Conservation (phyloP, 768 basidiomycete genomes). For the Termitomyces sp. region DNA sequence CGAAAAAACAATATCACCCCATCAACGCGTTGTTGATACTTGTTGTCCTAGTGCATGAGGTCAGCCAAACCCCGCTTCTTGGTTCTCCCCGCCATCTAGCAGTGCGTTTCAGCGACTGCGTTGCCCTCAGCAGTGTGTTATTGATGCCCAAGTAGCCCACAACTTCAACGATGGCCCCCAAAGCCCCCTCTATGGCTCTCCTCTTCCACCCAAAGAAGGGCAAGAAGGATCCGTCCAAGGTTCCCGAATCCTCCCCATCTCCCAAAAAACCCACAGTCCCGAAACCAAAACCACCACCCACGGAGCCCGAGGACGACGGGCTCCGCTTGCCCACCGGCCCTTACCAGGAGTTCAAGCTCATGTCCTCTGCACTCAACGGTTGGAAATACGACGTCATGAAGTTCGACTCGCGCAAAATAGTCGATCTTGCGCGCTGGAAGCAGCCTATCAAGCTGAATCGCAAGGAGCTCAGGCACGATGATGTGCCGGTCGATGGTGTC, state of each 20-base stretch:
- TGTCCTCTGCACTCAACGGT: conserved; percentile 76
- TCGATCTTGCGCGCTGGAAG: conserved; percentile 69
- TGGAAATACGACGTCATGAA: conserved; percentile 96
- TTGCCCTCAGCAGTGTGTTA: conserved; percentile 9
- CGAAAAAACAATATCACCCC: background rate
- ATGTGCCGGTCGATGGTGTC: conserved; percentile 27
- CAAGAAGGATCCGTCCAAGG: conserved; percentile 31
- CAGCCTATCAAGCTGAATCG: conserved; percentile 84
- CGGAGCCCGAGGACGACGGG: conserved; percentile 46
- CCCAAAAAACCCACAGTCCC: conserved; percentile 40
- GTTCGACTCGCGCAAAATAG: conserved; percentile 71
- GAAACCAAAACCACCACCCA: conserved; percentile 33
- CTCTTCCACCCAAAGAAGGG: conserved; percentile 73
- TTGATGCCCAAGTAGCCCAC: conserved; percentile 14
- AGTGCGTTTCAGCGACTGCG: conserved; percentile 17
- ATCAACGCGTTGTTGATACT: conserved; percentile 10
- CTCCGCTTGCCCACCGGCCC: conserved; percentile 62
- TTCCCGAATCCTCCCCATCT: conserved; percentile 30
- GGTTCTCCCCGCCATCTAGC: background rate
- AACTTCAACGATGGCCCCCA: conserved; percentile 37
- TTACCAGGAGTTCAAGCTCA: conserved; percentile 73
- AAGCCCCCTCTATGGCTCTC: conserved; percentile 36
- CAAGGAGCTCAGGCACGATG: conserved; percentile 69
- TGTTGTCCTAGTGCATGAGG: background rate
- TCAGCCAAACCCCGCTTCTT: background rate